These are phyloP conservation scores for Diospyros kaki DNA, from an alignment of 148 eudicot genomes.

Conservation along the genomic window DNA sequence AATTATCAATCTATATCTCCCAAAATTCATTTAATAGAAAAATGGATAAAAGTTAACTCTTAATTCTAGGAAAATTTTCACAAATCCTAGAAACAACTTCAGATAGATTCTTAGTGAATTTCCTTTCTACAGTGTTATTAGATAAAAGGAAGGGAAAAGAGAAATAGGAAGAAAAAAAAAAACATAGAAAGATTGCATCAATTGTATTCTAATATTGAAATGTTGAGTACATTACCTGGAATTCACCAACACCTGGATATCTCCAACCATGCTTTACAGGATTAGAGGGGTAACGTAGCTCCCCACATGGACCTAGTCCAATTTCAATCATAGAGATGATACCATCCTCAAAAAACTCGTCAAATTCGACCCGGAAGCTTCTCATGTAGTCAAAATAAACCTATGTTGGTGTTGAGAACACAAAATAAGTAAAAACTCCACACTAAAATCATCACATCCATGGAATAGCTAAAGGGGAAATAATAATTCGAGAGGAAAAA, in stretches of 20 bases:
- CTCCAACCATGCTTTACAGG: constrained; percentile 98
- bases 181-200: not conserved
- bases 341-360: constrained; percentile 66
- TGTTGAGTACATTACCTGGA: constrained; percentile 55
- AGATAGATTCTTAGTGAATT: too few relatives aligned
- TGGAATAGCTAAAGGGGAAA: not conserved
- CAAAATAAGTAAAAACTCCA: not conserved
- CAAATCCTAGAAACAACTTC: too few relatives aligned
- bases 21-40: too few relatives aligned
- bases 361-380: constrained; percentile 87
- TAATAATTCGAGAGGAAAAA: not conserved
- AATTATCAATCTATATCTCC: too few relatives aligned
- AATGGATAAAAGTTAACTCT: too few relatives aligned
- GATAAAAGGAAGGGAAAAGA: not conserved
- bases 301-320: constrained; percentile 96
- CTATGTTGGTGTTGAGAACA: constrained; percentile 33
- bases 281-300: constrained; percentile 80
- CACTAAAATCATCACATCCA: not conserved
- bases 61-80: too few relatives aligned
- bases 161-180: not conserved
- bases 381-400: constrained; percentile 97
- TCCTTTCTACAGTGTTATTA: not conserved
- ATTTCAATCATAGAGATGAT: constrained; percentile 70
- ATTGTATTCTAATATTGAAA: constrained; percentile 2
- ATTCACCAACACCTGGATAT: constrained; percentile 94